A percentile compares a stretch with the other conserved stretches of the same genome.
phyloP scores from a whole-genome alignment of 1,284 basidiomycete genomes.

The Leccinum fuscescens region DNA sequence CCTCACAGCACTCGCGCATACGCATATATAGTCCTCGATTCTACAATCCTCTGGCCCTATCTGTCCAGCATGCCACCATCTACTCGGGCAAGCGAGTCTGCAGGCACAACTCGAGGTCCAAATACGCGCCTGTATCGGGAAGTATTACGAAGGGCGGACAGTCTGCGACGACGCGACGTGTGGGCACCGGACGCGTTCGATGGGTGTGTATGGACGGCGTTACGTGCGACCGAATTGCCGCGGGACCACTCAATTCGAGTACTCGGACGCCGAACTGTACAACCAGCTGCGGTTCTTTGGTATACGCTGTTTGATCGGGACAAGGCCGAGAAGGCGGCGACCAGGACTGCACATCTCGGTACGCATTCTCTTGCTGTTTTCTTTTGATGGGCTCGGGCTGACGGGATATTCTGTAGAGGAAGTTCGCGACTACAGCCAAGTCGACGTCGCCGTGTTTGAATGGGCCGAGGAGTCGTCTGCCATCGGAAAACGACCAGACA shows the following conservation, averaged over 20 bases:
- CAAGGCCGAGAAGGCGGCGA: conserved; percentile 49
- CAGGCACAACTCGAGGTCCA: conserved; percentile 85
- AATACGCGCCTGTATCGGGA: conserved; percentile 73
- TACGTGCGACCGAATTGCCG: conserved; percentile 72
- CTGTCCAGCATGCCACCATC: conserved; percentile 64
- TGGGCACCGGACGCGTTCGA: conserved; percentile 80
- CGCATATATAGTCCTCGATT: conserved; percentile 43
- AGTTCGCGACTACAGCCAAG: no score
- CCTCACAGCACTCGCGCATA: not conserved
- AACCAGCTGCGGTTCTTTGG: conserved; percentile 82
- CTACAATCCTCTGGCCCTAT: conserved; percentile 47
- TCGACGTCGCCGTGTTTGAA: no score
- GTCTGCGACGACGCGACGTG: conserved; percentile 89
- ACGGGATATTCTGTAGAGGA: no score
- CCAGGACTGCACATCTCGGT: no score
- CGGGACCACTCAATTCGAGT: conserved; percentile 78
- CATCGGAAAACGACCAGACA: no score
- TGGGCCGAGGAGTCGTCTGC: no score
- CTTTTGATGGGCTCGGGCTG: no score
- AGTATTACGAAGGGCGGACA: conserved; percentile 89
- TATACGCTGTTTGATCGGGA: conserved; percentile 72
- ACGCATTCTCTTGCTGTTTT: no score
- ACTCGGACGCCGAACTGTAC: conserved; percentile 81
- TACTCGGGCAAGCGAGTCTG: conserved; percentile 60
- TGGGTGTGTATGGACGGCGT: conserved; percentile 86